phyloP scores from a whole-genome alignment of 1,139 yeast species.

The Blastobotrys proliferans region DNA sequence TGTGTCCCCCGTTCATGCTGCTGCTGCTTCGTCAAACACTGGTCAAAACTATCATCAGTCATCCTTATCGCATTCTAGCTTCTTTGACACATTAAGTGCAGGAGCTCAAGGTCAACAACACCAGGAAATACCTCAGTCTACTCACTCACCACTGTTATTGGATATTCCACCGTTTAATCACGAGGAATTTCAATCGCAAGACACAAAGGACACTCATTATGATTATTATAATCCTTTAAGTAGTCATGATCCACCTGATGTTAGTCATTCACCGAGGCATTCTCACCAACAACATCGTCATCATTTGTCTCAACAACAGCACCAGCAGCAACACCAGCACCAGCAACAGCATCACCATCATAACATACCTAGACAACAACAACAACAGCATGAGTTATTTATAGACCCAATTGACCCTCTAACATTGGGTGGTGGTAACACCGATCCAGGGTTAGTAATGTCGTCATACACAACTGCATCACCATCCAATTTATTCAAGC shows the following conservation, averaged over 20 bases:
- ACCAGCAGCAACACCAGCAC: background rate
- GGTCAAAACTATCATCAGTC: background rate
- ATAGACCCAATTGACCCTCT: slow-evolving; percentile 6
- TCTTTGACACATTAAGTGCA: slow-evolving; percentile 6
- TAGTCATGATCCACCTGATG: background rate
- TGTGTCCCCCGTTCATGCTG: slow-evolving; percentile 15
- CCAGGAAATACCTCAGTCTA: background rate
- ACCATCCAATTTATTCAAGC: slow-evolving; percentile 7
- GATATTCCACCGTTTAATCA: slow-evolving; percentile 9
- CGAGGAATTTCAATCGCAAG: slow-evolving; percentile 7
- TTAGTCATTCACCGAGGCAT: background rate
- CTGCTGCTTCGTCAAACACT: slow-evolving; percentile 2
- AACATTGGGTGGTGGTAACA: background rate
- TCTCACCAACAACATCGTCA: background rate
- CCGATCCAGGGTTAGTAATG: background rate
- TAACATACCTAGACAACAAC: background rate
- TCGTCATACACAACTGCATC: slow-evolving; percentile 5
- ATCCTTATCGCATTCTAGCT: slow-evolving; percentile 3
- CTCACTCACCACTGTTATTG: slow-evolving; percentile 7
- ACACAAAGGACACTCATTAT: slow-evolving; percentile 7
- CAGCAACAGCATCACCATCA: slow-evolving; percentile 7
- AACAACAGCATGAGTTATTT: slow-evolving; percentile 3
- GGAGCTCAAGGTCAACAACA: slow-evolving; percentile 2
- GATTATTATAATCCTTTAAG: slow-evolving; percentile 4
- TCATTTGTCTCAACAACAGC: background rate